Percentiles rank a stretch among this genome's conserved stretches.
phyloP scores from a whole-genome alignment of 2,329 filamentous ascomycete genomes.

The Aspergillus udagawae region DNA sequence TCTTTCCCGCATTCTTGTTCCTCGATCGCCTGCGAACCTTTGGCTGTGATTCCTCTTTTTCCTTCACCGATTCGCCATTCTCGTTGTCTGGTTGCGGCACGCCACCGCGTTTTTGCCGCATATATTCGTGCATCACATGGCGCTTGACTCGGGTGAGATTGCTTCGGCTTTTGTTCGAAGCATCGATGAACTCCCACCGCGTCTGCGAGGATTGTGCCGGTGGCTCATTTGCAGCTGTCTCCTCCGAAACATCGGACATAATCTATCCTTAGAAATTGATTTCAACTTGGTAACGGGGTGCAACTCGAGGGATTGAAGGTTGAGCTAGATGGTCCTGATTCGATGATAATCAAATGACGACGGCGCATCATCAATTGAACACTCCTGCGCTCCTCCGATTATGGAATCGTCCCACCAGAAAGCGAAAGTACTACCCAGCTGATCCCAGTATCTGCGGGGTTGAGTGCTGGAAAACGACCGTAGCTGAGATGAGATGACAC shows the following conservation, averaged over 20 bases:
- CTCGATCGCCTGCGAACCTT: constrained; percentile 11
- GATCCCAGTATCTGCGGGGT: not conserved
- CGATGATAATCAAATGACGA: not conserved
- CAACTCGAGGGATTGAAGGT: not conserved
- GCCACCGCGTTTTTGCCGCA: constrained; percentile 32
- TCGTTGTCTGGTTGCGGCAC: constrained; percentile 10
- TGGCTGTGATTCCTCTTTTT: not conserved
- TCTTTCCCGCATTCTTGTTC: not conserved
- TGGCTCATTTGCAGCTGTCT: constrained; percentile 1
- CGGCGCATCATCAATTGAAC: not conserved
- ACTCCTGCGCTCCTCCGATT: not conserved
- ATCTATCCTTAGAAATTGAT: not conserved
- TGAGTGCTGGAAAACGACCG: not conserved
- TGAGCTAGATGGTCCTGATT: not conserved
- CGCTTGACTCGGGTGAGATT: constrained; percentile 40
- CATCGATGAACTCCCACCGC: constrained; percentile 41
- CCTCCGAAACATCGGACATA: constrained; percentile 15
- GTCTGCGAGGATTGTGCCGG: constrained; percentile 10
- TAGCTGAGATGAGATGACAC: not conserved
- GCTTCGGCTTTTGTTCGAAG: constrained; percentile 31
- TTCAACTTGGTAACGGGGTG: not conserved
- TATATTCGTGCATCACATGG: constrained; percentile 43
- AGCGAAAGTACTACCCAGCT: not conserved
- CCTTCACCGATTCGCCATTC: constrained; percentile 5
- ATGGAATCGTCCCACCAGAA: not conserved